Evolutionary conservation across 805 yeast genomes (phyloP).

Genomic region (Hanseniaspora meyeri): DNA sequence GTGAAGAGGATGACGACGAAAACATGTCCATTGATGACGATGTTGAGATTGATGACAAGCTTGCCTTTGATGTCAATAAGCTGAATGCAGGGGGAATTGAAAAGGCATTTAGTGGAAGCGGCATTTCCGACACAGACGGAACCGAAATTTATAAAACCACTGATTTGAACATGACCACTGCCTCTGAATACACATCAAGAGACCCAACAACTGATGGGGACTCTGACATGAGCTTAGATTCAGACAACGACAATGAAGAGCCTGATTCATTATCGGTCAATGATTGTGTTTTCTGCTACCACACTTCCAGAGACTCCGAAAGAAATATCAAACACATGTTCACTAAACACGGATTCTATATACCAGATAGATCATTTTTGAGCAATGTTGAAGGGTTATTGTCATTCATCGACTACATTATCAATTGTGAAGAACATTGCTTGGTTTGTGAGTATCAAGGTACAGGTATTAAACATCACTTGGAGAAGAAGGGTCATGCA

Average conservation of each 20-base stretch:
- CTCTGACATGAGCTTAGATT: conserved; percentile 17
- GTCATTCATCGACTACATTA: conserved; percentile 62
- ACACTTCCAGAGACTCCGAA: conserved; percentile 41
- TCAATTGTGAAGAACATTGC: conserved; percentile 76
- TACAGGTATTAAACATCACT: conserved; percentile 86
- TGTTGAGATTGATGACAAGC: background rate
- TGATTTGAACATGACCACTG: conserved; percentile 28
- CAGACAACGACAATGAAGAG: conserved; percentile 18
- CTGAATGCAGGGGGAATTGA: background rate
- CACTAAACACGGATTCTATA: conserved; percentile 65
- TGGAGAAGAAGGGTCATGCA: conserved; percentile 75
- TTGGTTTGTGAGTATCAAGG: conserved; percentile 76
- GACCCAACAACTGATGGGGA: conserved; percentile 23
- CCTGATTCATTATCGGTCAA: conserved; percentile 32
- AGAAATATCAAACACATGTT: conserved; percentile 66
- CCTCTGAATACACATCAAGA: conserved; percentile 28
- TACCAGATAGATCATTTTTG: conserved; percentile 70
- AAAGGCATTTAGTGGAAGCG: too few species aligned
- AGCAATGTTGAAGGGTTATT: conserved; percentile 60
- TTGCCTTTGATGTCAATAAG: background rate
- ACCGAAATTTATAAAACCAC: conserved; percentile 24
- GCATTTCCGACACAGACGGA: conserved; percentile 1
- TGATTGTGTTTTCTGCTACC: conserved; percentile 48
- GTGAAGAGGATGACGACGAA: background rate
- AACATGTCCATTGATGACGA: background rate